Base-by-base conservation (phyloP, 164 flowering plant species). In the Vitis cinerea region DNA sequence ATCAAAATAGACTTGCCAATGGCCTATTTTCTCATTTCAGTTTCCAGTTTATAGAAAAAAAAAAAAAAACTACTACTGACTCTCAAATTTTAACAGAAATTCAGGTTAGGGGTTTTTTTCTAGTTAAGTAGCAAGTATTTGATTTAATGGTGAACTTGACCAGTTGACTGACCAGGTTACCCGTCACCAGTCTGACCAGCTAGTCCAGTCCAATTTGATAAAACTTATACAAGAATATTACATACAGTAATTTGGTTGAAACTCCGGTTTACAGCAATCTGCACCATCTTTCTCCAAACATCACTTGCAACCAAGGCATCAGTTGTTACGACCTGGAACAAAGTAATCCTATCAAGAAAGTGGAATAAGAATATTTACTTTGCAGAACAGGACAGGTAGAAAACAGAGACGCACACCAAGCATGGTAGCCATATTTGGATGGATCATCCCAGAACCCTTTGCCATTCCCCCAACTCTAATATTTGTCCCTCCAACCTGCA, bases 381-480 rank as follows among this genome's bases (percentile, higher is more conserved):
- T 2, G 9, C 9, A 27, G 37, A 23, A 44, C 27, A 54, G 58
- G 56, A 56, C 56, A 44, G 53, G 56, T 47, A 54, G 15, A 48
- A 52, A 44, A 64, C 50, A 63, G 68, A 53, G 15, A 77, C 94
- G 58, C 91, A 95, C 99, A 66, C 99, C 98, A 80, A 95, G 98
- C 92, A 95, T 76, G 71, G 99, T 95, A 62, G 97, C 99, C 99
- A 95, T 95, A 78, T 95, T 93, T 62, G 99, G 99, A 71, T 95
- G 99, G 72, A 95, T 93, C 99, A 95, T 95, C 47, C 99, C 99
- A 73, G 99, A 95, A 67, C 99, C 99, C 80, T 93, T 95, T 63
- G 99, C 99, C 93, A 95, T 93, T 72, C 99, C 99, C 50, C 99
- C 99, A 74, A 95, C 64, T 78, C 88, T 83, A 62, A 93, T 64